phyloP scores from a whole-genome alignment of 352 stramenopile genomes.

The Phytophthora agathidicida region DNA sequence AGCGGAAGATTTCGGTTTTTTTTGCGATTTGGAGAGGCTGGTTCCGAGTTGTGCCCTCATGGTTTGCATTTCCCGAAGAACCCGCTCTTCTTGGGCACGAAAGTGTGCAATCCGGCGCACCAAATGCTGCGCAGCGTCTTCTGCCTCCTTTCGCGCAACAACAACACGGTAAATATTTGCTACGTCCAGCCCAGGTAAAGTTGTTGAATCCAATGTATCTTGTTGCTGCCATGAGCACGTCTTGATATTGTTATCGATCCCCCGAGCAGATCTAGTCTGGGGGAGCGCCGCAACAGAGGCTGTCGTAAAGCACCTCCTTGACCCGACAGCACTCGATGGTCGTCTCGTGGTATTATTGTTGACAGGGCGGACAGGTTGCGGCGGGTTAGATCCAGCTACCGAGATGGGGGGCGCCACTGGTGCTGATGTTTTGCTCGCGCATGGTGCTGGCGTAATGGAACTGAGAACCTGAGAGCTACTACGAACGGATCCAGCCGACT shows the following conservation, averaged over 20 bases:
- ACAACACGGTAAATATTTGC: constrained; percentile 51
- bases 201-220: not conserved
- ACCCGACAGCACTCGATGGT: constrained; percentile 26
- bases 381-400: constrained; percentile 5
- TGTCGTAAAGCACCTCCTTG: constrained; percentile 9
- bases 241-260: not conserved
- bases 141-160: constrained; percentile 55
- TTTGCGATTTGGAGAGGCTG: constrained; percentile 1
- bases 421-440: not conserved
- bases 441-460: not conserved
- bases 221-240: not conserved
- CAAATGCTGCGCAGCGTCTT: constrained; percentile 56
- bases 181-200: not conserved
- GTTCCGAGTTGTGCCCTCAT: constrained; percentile 53
- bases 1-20: not conserved
- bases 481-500: constrained; percentile 21
- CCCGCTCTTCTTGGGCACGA: constrained; percentile 56
- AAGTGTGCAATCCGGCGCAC: constrained; percentile 59
- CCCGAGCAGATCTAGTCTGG: constrained; percentile 1
- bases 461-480: not conserved
- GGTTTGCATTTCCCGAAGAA: constrained; percentile 53
- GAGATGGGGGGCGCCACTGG: constrained; percentile 1
- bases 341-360: constrained; percentile 10
- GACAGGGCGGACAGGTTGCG: constrained; percentile 9
- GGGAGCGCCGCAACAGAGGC: not conserved